These are phyloP conservation scores for Huiozyma naganishii DNA, from an alignment of 805 yeast species.

Conservation along the genomic window DNA sequence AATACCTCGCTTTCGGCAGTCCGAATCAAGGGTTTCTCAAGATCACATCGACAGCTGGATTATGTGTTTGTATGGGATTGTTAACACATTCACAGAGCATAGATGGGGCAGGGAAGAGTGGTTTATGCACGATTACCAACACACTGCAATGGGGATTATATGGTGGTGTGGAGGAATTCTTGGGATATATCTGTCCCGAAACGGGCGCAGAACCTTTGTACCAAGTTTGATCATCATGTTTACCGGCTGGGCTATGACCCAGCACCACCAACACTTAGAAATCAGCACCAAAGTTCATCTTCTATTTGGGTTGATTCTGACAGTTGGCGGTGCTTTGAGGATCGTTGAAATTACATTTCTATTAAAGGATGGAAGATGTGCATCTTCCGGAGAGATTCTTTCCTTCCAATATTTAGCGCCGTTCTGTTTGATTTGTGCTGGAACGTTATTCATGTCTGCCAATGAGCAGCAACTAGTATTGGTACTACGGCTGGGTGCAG, in stretches of 20 bases:
- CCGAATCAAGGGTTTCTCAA: constrained; percentile 44
- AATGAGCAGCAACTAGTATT: constrained; percentile 75
- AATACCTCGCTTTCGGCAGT: constrained; percentile 62
- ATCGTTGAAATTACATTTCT: constrained; percentile 72
- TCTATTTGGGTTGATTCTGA: constrained; percentile 72
- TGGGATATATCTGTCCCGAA: constrained; percentile 67
- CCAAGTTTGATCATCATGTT: constrained; percentile 76
- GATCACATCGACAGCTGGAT: constrained; percentile 76
- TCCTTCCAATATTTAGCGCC: constrained; percentile 86
- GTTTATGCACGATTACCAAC: constrained; percentile 91
- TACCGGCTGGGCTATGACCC: constrained; percentile 93
- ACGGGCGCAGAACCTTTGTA: constrained; percentile 56
- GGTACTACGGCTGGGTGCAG: constrained; percentile 67
- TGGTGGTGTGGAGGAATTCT: constrained; percentile 94
- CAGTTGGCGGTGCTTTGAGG: constrained; percentile 66
- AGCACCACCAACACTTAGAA: constrained; percentile 65
- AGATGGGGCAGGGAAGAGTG: constrained; percentile 85
- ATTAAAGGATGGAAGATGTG: constrained; percentile 46
- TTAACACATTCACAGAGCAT: constrained; percentile 93
- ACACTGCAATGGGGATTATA: constrained; percentile 89
- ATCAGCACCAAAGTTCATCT: constrained; percentile 83
- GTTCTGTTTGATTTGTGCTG: constrained; percentile 65
- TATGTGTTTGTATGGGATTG: constrained; percentile 84
- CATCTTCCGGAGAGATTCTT: constrained; percentile 34
- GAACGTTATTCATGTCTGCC: constrained; percentile 83